Conservation (phyloP, 2,329 filamentous ascomycete genomes). For the Rhinocladiella similis region DNA sequence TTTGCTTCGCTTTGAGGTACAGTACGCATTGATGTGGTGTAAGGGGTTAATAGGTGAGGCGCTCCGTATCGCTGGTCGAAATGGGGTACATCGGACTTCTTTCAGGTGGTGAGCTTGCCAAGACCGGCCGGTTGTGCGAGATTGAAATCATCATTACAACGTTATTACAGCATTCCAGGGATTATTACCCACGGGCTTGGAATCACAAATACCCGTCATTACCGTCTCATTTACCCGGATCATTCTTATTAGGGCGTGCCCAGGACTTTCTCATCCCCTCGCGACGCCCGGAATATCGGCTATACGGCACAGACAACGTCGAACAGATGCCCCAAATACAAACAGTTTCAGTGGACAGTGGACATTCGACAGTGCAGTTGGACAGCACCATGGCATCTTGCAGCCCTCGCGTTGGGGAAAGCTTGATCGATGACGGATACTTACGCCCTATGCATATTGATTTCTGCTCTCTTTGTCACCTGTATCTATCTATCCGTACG, state of each 20-base stretch:
- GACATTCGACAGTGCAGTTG: too few relatives aligned
- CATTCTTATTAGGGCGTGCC: neutral
- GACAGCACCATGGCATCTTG: too few relatives aligned
- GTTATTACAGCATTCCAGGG: constrained; percentile 2
- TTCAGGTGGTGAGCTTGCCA: neutral
- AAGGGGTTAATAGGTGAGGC: neutral
- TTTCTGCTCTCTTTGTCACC: neutral
- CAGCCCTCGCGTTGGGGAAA: too few relatives aligned
- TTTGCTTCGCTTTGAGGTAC: neutral
- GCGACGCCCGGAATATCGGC: constrained; percentile 1
- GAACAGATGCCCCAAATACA: neutral
- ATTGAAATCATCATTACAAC: neutral
- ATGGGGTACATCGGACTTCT: neutral
- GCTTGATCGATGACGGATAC: too few relatives aligned
- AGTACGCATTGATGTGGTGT: neutral
- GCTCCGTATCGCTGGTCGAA: neutral
- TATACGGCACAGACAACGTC: constrained; percentile 14
- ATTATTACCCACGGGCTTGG: neutral
- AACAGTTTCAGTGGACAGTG: neutral
- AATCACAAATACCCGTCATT: too few relatives aligned
- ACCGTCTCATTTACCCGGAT: neutral
- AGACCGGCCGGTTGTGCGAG: neutral
- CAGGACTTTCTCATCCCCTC: neutral
- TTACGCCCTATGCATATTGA: neutral
- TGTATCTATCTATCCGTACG: too few relatives aligned